Base-by-base conservation (phyloP, 768 basidiomycete species). In the Termitomyces sp. region DNA sequence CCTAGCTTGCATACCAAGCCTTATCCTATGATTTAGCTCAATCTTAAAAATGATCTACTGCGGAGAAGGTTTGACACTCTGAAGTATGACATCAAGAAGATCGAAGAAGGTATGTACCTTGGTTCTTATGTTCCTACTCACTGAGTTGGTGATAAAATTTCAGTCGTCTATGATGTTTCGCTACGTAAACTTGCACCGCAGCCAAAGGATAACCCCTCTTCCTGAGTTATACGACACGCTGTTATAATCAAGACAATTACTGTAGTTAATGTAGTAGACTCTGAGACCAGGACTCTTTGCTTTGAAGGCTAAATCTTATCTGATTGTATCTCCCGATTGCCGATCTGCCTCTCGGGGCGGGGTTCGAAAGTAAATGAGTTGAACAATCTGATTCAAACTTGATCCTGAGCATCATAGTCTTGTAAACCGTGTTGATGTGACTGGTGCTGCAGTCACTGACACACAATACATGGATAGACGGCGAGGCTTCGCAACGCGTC, bases 41-140 rank as follows among this genome's bases (percentile, higher is more conserved):
- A 91, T 63, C 73, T 93, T 18, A 92, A 92, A 65, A 92, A 92
- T 54, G 91, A 92, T 62, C 64, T 74, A 0, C 71, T 93, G 16
- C 83, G 90, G 4, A 80, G 88, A 56, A 73, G 89, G 50, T 93
- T 88, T 64, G 90, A 92, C 64, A 83, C 87, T 58, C 73, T 92
- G 32, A 92, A 93, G 64, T 93, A 92, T 58, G 91, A 91, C 65
- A 80, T 93, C 57, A 91, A 91, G 68, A 91, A 91, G 63, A 88
- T 93, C 16, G 90, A 92, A 72, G 91, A 92, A 84, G 90, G 91
- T 82, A 53, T 45, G 74, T 60, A 29, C 38, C 36, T 16, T 27
- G 23, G 29, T 16, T 46, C 27, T 23, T 46, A 27, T 23, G 47
- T 27, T 50, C 40, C 57, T 43, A 60, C 31, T n/a, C 39, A 32